These are phyloP conservation scores for Plectosphaerella sp. DNA, from an alignment of 2,329 filamentous ascomycete genomes.

Conservation along the genomic window DNA sequence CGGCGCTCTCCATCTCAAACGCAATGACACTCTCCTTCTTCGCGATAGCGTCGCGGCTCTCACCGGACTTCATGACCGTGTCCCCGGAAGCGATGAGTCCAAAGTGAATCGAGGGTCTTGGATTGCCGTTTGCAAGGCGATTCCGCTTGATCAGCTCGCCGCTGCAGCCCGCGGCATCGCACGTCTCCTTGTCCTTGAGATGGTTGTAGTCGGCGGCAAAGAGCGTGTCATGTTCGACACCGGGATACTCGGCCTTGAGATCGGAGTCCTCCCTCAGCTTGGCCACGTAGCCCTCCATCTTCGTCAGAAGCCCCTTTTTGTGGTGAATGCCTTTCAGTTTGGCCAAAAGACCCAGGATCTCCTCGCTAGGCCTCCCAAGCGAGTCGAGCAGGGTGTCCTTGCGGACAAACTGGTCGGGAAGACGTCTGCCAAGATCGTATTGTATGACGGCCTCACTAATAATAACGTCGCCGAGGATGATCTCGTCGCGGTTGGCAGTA, in stretches of 20 bases:
- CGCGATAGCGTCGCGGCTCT: slow-evolving; percentile 27
- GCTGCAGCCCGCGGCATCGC: background rate
- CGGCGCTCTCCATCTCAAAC: slow-evolving; percentile 2
- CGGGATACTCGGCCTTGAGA: no score
- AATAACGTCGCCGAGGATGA: slow-evolving; percentile 20
- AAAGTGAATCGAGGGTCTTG: slow-evolving; percentile 24
- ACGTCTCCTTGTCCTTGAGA: no score
- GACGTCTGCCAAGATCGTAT: slow-evolving; percentile 22
- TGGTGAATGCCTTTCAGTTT: slow-evolving; percentile 16
- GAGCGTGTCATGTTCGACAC: no score
- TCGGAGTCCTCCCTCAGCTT: no score
- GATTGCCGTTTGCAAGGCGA: slow-evolving; percentile 6
- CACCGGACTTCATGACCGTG: slow-evolving; percentile 32
- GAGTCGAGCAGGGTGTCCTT: slow-evolving; percentile 16
- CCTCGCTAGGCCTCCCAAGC: slow-evolving; percentile 13
- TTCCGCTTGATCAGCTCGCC: slow-evolving; percentile 3
- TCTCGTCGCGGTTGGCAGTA: slow-evolving; percentile 4
- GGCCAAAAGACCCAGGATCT: slow-evolving; percentile 16
- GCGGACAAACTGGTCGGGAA: slow-evolving; percentile 12
- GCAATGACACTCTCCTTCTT: slow-evolving; percentile 16
- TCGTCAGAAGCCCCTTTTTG: slow-evolving; percentile 4
- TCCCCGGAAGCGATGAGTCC: slow-evolving; percentile 34
- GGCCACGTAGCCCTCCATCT: slow-evolving; percentile 6
- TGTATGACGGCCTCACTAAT: slow-evolving; percentile 22
- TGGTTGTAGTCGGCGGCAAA: no score